A percentile compares a stretch with the other conserved stretches of the same genome.
These are phyloP conservation scores for Thielaviopsis musarum DNA, from an alignment of 2,329 filamentous ascomycete species.

Conservation along the genomic window DNA sequence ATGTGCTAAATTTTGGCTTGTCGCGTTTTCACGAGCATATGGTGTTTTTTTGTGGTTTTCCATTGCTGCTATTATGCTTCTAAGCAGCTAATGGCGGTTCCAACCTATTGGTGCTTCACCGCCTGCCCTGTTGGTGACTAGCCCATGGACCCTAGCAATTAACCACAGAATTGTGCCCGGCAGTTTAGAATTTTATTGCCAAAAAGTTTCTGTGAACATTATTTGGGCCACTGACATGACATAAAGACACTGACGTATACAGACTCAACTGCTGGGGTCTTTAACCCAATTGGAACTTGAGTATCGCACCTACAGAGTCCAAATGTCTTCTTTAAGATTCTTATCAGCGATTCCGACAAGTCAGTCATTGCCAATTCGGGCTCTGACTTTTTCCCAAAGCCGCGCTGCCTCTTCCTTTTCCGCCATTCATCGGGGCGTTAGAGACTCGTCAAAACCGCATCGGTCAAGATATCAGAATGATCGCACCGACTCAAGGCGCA, in stretches of 20 bases:
- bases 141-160: neutral
- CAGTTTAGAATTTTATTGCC: neutral
- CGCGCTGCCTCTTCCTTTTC: slow-evolving; percentile 28
- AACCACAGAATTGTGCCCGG: neutral
- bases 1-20: neutral
- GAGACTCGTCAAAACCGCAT: neutral
- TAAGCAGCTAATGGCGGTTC: neutral
- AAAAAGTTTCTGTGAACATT: neutral
- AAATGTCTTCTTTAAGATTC: neutral
- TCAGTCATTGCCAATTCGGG: neutral
- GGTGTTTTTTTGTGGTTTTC: neutral
- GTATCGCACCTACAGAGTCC: neutral
- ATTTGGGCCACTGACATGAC: neutral
- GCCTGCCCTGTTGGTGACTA: neutral
- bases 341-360: neutral
- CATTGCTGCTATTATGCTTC: neutral
- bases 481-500: neutral
- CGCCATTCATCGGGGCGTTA: slow-evolving; percentile 50
- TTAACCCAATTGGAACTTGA: neutral
- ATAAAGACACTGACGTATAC: neutral
- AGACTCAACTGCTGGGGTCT: too few relatives aligned
- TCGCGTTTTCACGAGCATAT: neutral
- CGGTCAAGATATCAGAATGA: neutral
- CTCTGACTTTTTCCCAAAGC: neutral
- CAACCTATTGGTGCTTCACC: neutral